Evolutionary conservation across 345 rosid species (phyloP).

Genomic region (Erucastrum elatum): DNA sequence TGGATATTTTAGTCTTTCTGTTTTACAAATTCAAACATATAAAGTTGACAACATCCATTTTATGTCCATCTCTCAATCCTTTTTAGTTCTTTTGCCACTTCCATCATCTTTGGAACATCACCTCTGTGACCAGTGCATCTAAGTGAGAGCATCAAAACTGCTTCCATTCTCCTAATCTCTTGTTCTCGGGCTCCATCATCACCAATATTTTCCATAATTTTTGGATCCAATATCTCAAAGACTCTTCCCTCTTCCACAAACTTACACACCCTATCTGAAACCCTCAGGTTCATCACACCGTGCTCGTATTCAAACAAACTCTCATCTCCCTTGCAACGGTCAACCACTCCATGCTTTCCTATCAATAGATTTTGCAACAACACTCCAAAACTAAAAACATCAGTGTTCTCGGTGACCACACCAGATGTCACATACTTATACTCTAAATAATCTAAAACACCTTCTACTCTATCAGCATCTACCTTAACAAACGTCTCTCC

Average conservation of each 20-base stretch:
- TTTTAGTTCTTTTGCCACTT: constrained; percentile 32
- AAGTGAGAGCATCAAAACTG: constrained; percentile 21
- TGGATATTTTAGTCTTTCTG: neutral
- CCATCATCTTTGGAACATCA: no score
- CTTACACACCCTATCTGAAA: constrained; percentile 20
- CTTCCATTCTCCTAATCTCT: neutral
- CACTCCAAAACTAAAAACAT: constrained; percentile 37
- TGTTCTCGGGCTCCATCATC: constrained; percentile 6
- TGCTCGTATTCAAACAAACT: no score
- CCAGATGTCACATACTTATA: constrained; percentile 8
- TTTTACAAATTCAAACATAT: neutral
- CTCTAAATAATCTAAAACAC: constrained; percentile 23
- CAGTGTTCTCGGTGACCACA: no score
- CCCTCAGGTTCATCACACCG: no score
- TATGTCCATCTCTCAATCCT: constrained; percentile 24
- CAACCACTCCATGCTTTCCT: no score
- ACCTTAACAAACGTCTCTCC: constrained; percentile 35
- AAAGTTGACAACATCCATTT: neutral
- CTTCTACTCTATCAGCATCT: constrained; percentile 36
- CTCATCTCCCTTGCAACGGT: no score
- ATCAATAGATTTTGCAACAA: constrained; percentile 32
- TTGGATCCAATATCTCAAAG: constrained; percentile 27
- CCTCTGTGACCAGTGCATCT: constrained; percentile 37
- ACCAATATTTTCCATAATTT: constrained; percentile 1
- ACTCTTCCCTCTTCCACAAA: constrained; percentile 22